phyloP scores from a whole-genome alignment of 495 filamentous ascomycete species.

The Penicillium steckii region DNA sequence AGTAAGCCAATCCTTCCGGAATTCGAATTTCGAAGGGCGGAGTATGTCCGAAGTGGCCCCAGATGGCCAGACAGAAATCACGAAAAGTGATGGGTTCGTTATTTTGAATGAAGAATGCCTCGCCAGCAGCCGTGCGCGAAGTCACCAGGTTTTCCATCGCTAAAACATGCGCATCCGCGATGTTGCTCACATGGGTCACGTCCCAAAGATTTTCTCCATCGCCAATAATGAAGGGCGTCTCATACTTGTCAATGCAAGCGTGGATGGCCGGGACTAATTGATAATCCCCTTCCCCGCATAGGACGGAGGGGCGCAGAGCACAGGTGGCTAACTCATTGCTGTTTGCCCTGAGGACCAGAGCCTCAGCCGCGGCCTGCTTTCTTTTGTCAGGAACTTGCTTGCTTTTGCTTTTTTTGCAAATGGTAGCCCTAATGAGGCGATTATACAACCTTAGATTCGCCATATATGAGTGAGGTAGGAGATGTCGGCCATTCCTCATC shows the following conservation, averaged over 20 bases:
- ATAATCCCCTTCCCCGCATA: constrained; percentile 57
- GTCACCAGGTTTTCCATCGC: constrained; percentile 58
- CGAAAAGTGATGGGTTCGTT: constrained; percentile 61
- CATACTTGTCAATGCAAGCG: constrained; percentile 51
- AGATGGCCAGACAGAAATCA: constrained; percentile 58
- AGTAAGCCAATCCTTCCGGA: constrained; percentile 49
- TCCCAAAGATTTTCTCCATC: constrained; percentile 58
- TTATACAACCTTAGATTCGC: constrained; percentile 54
- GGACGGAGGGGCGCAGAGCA: constrained; percentile 55
- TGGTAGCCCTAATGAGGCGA: background rate
- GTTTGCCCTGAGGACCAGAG: constrained; percentile 52
- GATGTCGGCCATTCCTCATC: constrained; percentile 53
- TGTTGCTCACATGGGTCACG: constrained; percentile 59
- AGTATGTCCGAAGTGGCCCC: constrained; percentile 57
- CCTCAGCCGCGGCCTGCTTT: constrained; percentile 51
- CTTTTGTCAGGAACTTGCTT: constrained; percentile 5
- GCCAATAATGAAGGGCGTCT: constrained; percentile 59
- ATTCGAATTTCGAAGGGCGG: constrained; percentile 52
- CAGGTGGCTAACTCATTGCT: constrained; percentile 47
- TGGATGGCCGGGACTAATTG: constrained; percentile 54
- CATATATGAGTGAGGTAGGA: constrained; percentile 52
- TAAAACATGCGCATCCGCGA: constrained; percentile 62
- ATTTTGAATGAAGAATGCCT: constrained; percentile 64
- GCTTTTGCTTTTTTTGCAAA: background rate
- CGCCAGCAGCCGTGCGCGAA: constrained; percentile 54